These are phyloP conservation scores for Kluyveromyces starmeri DNA, from an alignment of 805 yeast species.

Conservation along the genomic window DNA sequence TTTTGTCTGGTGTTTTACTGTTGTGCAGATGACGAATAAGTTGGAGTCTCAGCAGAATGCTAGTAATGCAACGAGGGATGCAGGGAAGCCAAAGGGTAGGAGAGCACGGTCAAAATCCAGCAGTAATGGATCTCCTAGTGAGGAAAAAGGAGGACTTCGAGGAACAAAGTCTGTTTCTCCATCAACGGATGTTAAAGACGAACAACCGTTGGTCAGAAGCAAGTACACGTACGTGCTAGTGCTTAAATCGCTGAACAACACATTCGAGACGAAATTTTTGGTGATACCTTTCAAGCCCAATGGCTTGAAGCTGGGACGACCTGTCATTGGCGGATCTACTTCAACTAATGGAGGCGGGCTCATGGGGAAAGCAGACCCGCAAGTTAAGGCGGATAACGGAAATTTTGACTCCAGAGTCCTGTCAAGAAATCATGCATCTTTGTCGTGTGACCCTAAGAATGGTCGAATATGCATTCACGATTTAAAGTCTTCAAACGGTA, in stretches of 20 bases:
- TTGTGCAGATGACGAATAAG: no score
- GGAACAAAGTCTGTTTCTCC: background rate
- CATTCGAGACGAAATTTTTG: constrained; percentile 72
- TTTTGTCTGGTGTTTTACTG: no score
- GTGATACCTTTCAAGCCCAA: constrained; percentile 78
- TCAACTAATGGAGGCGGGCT: constrained; percentile 10
- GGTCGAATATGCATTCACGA: constrained; percentile 75
- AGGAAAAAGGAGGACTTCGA: background rate
- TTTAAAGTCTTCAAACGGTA: constrained; percentile 88
- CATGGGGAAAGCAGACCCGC: constrained; percentile 30
- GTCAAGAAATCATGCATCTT: constrained; percentile 87
- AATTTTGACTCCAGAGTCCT: constrained; percentile 90
- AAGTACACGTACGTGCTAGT: constrained; percentile 52
- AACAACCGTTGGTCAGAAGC: constrained; percentile 12
- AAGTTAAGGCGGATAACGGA: constrained; percentile 68
- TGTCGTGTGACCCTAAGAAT: constrained; percentile 56
- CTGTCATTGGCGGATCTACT: constrained; percentile 39
- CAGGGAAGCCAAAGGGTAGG: constrained; percentile 2
- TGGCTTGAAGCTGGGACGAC: constrained; percentile 81
- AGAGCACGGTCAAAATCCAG: constrained; percentile 10
- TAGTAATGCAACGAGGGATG: background rate
- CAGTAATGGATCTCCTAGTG: constrained; percentile 7
- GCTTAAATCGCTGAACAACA: constrained; percentile 65
- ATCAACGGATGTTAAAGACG: background rate
- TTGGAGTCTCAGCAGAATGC: no score